Base-by-base conservation (phyloP, 2,329 filamentous ascomycete species). In the Grosmannia penicillata region DNA sequence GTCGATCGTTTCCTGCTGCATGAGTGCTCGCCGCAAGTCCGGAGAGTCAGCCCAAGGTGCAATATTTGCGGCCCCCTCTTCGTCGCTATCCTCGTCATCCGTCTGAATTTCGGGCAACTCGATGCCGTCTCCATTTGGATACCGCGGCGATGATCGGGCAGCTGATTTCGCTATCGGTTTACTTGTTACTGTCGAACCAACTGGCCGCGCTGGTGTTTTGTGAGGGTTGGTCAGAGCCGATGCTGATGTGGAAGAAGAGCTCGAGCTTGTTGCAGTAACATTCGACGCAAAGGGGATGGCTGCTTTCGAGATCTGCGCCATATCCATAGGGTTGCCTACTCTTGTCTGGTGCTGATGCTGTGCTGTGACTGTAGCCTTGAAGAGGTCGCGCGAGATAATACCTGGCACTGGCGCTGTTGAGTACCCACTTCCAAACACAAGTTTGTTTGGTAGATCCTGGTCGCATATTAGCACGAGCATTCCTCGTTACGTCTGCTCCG, bases 101-200 rank as follows among this genome's bases (percentile, higher is more conserved):
- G 91, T 96, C 46, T 86, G 77, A 49, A 98, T 96, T 49, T 98
- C 91, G 0, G 91, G 89, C 4, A 98, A 73, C 48, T 91, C 81
- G 51, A 98, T 95, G 37, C 72, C 74, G 42, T 98, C 91, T 43
- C 87, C 85, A 49, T 85, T 89, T 44, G 80, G 82, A 60, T 93
- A 93, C 37, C 83, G 75, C 1, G 86, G 86, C 2, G 86, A 93
- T 23, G 82, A 79, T 47, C 75, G 70, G 15, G 70, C 59, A 3
- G 59, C 64, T 2, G 75, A 73, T 49, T 78, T 78, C 38, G 61
- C 53, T 36, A 58, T 57, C 2, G 75, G 73, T 50, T 79, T 78
- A 33, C 22, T 31, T 11, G 37, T 27, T 28, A 40, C 21, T n/a
- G 53, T 56, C 32, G 56, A 56, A 21, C 59, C 64, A 17, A 53